These are phyloP conservation scores for Pugionium cornutum DNA, from an alignment of 345 rosid genomes.

Conservation along the genomic window DNA sequence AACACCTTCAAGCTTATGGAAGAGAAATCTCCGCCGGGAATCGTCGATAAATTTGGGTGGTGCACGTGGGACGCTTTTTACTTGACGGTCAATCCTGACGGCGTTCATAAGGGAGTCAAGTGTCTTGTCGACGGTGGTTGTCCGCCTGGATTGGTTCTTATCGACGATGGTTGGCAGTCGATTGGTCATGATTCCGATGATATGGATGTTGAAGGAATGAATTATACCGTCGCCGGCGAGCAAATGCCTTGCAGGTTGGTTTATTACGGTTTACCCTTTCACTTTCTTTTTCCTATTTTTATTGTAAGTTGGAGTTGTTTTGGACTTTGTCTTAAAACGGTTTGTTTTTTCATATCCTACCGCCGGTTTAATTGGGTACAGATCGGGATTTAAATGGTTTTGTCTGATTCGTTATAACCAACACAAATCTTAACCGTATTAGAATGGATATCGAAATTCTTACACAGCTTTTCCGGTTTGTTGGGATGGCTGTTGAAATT, in stretches of 20 bases:
- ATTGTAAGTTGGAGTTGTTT: neutral
- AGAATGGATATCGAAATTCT: too few species aligned
- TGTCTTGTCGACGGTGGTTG: conserved; percentile 82
- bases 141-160: conserved; percentile 91
- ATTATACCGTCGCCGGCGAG: conserved; percentile 73
- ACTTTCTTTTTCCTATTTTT: neutral
- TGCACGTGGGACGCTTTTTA: conserved; percentile 99
- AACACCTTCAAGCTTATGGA: conserved; percentile 74
- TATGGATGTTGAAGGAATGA: conserved; percentile 73
- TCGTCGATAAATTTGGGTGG: conserved; percentile 97
- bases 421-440: too few species aligned
- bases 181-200: conserved; percentile 77
- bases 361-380: neutral
- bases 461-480: too few species aligned
- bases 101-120: conserved; percentile 72
- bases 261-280: conserved; percentile 20
- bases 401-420: too few species aligned
- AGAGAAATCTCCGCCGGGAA: conserved; percentile 80
- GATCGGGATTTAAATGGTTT: too few species aligned
- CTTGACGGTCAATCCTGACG: conserved; percentile 79
- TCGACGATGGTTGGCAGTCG: conserved; percentile 98
- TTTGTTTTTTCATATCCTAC: too few species aligned
- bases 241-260: conserved; percentile 90
- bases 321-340: neutral
- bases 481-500: too few species aligned